Evolutionary conservation across 192 early-diverging fungal species (phyloP), one percentile per base, ranked within the genome.

Genomic region (Coemansia umbellata): DNA sequence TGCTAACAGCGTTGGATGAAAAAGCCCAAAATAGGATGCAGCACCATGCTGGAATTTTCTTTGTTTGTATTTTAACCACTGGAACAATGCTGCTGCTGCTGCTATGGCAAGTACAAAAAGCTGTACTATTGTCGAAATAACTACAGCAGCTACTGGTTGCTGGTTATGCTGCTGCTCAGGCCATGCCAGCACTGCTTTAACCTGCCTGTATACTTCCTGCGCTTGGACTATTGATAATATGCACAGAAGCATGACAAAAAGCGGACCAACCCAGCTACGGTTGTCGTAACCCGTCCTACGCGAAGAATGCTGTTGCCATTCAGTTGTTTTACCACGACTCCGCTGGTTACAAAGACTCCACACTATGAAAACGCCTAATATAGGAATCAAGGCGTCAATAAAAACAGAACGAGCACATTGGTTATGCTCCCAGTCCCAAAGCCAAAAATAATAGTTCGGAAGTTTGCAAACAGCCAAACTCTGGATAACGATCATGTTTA

Each of bases 191-290:
- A 14, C 11, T 18, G 42, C 42, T 2, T 10, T 17, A 49, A 23
- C 21, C 17, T 24, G 35, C 8, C 8, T 23, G 31, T 21, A 24
- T 11, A 31, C 14, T 0, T n/a, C 10, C 2, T 57, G 3, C 15
- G 41, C 43, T 43, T 64, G 61, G 11, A 64, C 40, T 1, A 33
- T 15, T 5, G 37, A 27, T 18, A 50, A 57, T 19, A 24, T 24
- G 14, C 33, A 9, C 6, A 59, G 14, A 9, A 72, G 21, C 19
- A 32, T n/a, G 27, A 55, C 27, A 44, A 63, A 26, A 8, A 63
- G 22, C 7, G 69, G 69, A 5, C 61, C 69, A 6, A 72, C 43
- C 69, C 69, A 72, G 19, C 51, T 42, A 18, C 69, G 51, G 37
- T 64, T 72, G 44, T 72, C 69, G 31, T 28, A 27, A 1, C 32